Conservation (phyloP, 306 rosid species). For the Elaeagnus macrophylla region DNA sequence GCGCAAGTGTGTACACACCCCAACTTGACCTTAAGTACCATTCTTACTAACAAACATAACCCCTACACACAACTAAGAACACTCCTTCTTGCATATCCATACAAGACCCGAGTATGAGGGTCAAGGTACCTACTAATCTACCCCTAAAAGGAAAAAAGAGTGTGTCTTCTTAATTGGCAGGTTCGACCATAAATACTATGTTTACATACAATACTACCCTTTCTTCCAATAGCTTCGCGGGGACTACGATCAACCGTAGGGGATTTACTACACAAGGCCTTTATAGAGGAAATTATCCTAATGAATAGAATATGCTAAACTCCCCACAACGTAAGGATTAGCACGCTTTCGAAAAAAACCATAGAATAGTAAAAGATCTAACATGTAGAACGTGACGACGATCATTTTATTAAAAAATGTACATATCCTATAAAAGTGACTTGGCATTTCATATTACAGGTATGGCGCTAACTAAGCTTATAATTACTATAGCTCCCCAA, state of each 20-base stretch:
- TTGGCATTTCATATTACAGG: too few relatives aligned
- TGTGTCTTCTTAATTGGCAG: neutral
- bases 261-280: neutral
- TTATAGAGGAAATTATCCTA: neutral
- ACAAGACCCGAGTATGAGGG: neutral
- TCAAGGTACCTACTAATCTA: neutral
- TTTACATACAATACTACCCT: too few relatives aligned
- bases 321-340: neutral
- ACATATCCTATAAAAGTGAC: too few relatives aligned
- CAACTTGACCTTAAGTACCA: too few relatives aligned
- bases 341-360: too few relatives aligned
- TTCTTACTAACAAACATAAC: neutral
- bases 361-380: too few relatives aligned
- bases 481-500: too few relatives aligned
- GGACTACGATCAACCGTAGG: neutral
- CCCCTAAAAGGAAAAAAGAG: neutral
- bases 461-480: too few relatives aligned
- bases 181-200: neutral
- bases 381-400: too few relatives aligned
- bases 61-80: neutral
- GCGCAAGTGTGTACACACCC: too few relatives aligned
- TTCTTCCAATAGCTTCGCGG: neutral
- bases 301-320: neutral
- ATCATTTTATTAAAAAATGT: too few relatives aligned
- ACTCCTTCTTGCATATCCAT: neutral